phyloP scores from a whole-genome alignment of 202 grass and related monocot genomes.

The Bolboschoenoplectus hybrid region DNA sequence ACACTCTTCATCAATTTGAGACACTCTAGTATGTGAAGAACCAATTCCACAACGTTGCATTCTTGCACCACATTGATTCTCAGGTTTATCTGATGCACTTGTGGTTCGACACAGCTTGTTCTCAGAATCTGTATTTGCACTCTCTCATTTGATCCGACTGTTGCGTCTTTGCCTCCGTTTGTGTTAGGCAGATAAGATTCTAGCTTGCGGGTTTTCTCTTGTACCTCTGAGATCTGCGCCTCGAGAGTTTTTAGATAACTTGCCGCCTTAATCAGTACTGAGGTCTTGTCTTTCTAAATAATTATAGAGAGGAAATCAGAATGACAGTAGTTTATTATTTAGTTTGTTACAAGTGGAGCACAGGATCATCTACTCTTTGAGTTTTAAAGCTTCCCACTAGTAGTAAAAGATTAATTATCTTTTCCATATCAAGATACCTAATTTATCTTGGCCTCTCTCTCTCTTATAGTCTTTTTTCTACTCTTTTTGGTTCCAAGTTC shows the following conservation, averaged over 20 bases:
- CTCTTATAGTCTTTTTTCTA: not conserved
- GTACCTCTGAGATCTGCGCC: constrained; percentile 65
- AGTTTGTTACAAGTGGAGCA: not conserved
- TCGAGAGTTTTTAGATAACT: constrained; percentile 66
- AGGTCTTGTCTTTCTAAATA: constrained; percentile 86
- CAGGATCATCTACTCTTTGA: not conserved
- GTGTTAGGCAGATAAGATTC: constrained; percentile 51
- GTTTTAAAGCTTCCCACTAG: not conserved
- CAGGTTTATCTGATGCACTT: constrained; percentile 56
- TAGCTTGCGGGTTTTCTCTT: constrained; percentile 79
- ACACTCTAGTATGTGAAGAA: constrained; percentile 70
- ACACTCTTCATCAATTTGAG: constrained; percentile 54
- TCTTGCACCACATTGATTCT: constrained; percentile 72
- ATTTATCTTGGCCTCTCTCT: not conserved
- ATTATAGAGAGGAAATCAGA: constrained; percentile 1
- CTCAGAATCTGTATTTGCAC: constrained; percentile 56
- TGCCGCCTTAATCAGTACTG: constrained; percentile 68
- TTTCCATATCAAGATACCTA: not conserved
- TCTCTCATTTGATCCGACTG: constrained; percentile 32
- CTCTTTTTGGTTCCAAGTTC: not conserved
- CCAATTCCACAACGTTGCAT: constrained; percentile 69
- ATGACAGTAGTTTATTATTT: constrained; percentile 5
- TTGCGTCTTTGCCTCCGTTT: not conserved
- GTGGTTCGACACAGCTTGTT: not conserved
- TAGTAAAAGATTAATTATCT: not conserved